Conservation (phyloP, 2,329 filamentous ascomycete species). For the Colletotrichum tanaceti region DNA sequence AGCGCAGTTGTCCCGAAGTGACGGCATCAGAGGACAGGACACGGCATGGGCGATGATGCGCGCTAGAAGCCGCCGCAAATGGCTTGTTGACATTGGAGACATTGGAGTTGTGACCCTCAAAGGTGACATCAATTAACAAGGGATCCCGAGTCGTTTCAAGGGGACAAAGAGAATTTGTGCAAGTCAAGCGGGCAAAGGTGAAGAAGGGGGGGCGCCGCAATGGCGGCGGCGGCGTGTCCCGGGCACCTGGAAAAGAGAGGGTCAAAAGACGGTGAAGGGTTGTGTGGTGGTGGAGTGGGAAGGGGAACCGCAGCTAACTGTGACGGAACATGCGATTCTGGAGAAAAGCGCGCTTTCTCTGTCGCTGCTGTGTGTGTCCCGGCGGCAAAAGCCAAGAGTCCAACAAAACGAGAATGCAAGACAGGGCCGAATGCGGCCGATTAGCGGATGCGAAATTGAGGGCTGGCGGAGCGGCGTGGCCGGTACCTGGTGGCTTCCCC, state of each 20-base stretch:
- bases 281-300: background rate
- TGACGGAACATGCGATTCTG: background rate
- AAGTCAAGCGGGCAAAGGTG: background rate
- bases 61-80: constrained; percentile 10
- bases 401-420: too few relatives aligned
- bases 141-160: constrained; percentile 8
- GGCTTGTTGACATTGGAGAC: background rate
- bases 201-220: background rate
- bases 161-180: constrained; percentile 9
- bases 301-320: constrained; percentile 23
- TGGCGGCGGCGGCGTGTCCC: constrained; percentile 10
- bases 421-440: constrained; percentile 25
- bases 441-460: constrained; percentile 20
- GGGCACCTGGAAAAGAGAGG: constrained; percentile 28
- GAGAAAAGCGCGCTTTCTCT: background rate
- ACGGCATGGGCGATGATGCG: constrained; percentile 6
- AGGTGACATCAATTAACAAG: background rate
- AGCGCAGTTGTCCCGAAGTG: constrained; percentile 7
- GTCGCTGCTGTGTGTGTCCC: background rate
- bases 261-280: constrained; percentile 38
- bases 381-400: background rate
- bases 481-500: constrained; percentile 19
- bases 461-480: constrained; percentile 12
- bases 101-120: constrained; percentile 1
- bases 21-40: constrained; percentile 5